Evolutionary conservation across 202 grass and related monocot species (phyloP).

Genomic region (Alloteropsis angusta): DNA sequence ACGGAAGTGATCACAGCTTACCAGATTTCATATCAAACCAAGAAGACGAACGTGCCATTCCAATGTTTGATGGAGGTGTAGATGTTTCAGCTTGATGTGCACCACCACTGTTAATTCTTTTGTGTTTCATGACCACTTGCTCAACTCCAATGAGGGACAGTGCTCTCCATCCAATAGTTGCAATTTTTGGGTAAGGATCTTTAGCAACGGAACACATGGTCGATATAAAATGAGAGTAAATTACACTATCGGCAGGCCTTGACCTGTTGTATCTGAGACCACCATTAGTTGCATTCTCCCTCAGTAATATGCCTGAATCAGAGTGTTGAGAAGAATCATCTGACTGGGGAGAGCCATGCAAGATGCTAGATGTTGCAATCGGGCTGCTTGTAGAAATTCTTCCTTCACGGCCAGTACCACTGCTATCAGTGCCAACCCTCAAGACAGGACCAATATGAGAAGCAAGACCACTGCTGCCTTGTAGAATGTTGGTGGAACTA

Average conservation of each 20-base stretch:
- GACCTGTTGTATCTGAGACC: constrained; percentile 50
- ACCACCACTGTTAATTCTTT: constrained; percentile 61
- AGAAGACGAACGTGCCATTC: constrained; percentile 86
- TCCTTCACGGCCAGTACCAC: constrained; percentile 47
- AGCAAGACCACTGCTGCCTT: constrained; percentile 37
- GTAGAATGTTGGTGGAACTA: constrained; percentile 39
- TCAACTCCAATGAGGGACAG: constrained; percentile 82
- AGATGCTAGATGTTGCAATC: constrained; percentile 41
- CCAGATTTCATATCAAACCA: constrained; percentile 97
- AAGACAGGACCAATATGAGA: constrained; percentile 70
- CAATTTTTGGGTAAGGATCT: constrained; percentile 82
- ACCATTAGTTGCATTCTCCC: constrained; percentile 68
- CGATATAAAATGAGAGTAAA: constrained; percentile 77
- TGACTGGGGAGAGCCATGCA: constrained; percentile 86
- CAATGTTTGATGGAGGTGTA: constrained; percentile 57
- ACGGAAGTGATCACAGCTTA: constrained; percentile 31
- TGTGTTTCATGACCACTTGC: constrained; percentile 69
- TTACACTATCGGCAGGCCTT: constrained; percentile 44
- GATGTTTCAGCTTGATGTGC: constrained; percentile 60
- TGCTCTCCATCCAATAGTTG: constrained; percentile 61
- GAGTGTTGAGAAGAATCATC: constrained; percentile 96
- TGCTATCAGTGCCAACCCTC: constrained; percentile 74
- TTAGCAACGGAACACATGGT: constrained; percentile 77
- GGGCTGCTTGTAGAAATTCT: constrained; percentile 85
- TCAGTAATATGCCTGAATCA: constrained; percentile 69